A percentile compares a stretch with the other conserved stretches of the same genome.
Evolutionary conservation across 192 early-diverging fungal species (phyloP).

Genomic region (Backusella liffmaniae): DNA sequence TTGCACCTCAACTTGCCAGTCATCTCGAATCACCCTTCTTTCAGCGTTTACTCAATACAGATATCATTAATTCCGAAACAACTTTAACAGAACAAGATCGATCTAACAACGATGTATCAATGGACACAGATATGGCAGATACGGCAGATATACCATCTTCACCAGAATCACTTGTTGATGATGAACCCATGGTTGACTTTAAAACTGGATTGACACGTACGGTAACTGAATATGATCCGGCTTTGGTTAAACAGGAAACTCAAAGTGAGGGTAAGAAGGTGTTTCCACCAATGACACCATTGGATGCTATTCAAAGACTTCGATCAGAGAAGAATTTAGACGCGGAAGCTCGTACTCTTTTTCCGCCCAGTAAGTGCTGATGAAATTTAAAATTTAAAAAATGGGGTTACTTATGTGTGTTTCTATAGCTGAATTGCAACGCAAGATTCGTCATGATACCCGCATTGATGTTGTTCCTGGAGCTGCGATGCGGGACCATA

Average conservation of each 20-base stretch:
- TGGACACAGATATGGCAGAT: background rate
- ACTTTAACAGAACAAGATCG: background rate
- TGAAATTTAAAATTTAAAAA: background rate
- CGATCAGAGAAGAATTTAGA: slow-evolving; percentile 15
- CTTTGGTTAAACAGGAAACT: background rate
- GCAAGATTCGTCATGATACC: slow-evolving; percentile 28
- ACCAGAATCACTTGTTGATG: background rate
- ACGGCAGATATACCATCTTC: background rate
- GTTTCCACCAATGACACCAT: slow-evolving; percentile 30
- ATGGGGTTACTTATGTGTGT: background rate
- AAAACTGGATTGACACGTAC: slow-evolving; percentile 10
- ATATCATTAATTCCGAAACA: background rate
- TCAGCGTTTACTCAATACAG: slow-evolving; percentile 19
- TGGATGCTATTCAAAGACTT: slow-evolving; percentile 21
- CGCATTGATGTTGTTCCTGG: slow-evolving; percentile 31
- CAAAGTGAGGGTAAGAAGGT: slow-evolving; percentile 1
- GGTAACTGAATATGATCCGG: background rate
- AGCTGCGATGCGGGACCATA: slow-evolving; percentile 29
- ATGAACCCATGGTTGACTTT: slow-evolving; percentile 1
- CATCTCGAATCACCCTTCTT: slow-evolving; percentile 27
- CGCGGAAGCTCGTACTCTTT: background rate
- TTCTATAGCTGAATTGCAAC: slow-evolving; percentile 29
- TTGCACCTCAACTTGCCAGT: slow-evolving; percentile 24
- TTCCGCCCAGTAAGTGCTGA: slow-evolving; percentile 17
- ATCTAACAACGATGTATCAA: background rate